phyloP scores from a whole-genome alignment of 2,329 filamentous ascomycete species.

The Nothomitra cinnamomea region DNA sequence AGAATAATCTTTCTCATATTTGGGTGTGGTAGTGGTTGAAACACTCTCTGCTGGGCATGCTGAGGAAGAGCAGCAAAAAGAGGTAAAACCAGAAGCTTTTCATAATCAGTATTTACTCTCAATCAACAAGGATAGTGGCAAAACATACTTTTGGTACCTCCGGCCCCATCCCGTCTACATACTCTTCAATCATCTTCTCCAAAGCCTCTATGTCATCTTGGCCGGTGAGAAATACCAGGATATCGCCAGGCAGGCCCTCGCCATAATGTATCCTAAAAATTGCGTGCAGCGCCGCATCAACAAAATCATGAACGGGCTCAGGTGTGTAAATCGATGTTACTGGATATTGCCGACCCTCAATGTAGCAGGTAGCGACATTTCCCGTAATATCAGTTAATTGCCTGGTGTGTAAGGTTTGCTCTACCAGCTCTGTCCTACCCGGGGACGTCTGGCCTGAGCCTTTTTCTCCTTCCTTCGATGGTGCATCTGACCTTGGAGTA shows the following conservation, averaged over 20 bases:
- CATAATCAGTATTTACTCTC: conserved; percentile 11
- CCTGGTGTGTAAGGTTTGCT: neutral
- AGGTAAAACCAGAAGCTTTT: conserved; percentile 48
- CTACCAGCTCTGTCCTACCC: conserved; percentile 1
- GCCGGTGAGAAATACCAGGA: conserved; percentile 80
- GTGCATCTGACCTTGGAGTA: too few species aligned
- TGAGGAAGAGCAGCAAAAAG: conserved; percentile 84
- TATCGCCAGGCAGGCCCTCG: conserved; percentile 83
- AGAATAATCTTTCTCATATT: conserved; percentile 80
- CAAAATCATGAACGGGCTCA: conserved; percentile 60
- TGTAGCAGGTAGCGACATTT: conserved; percentile 40
- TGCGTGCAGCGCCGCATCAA: conserved; percentile 62
- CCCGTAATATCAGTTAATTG: conserved; percentile 8
- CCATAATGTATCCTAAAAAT: conserved; percentile 78
- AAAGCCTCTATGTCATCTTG: conserved; percentile 82
- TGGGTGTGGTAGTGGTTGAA: conserved; percentile 52
- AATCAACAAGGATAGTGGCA: neutral
- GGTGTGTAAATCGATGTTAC: conserved; percentile 64
- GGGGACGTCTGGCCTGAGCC: too few species aligned
- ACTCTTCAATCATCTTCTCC: conserved; percentile 66
- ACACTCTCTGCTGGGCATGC: conserved; percentile 70
- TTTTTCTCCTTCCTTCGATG: too few species aligned
- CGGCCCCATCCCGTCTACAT: conserved; percentile 52
- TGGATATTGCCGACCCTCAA: conserved; percentile 75
- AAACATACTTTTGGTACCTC: conserved; percentile 53